A percentile compares a stretch with the other conserved stretches of the same genome.
Conservation (phyloP, 176 grass and related monocot genomes). For the Zizania latifolia region DNA sequence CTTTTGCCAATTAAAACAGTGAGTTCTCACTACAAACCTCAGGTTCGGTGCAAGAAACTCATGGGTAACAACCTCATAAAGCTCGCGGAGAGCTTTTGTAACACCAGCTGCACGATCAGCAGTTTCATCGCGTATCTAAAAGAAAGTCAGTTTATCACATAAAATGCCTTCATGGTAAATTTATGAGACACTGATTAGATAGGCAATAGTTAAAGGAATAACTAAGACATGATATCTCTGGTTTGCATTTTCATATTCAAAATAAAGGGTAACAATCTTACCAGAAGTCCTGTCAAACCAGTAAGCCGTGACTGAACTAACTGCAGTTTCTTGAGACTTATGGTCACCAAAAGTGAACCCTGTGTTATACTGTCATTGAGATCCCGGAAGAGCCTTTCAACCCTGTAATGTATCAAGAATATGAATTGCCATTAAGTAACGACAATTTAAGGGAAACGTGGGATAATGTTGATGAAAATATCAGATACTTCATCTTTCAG, state of each 20-base stretch:
- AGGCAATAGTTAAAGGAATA: constrained; percentile 6
- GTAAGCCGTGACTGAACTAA: constrained; percentile 70
- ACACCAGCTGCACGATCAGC: constrained; percentile 67
- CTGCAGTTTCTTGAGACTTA: constrained; percentile 79
- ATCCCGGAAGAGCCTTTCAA: constrained; percentile 70
- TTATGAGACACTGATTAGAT: not conserved
- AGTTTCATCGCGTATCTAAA: constrained; percentile 79
- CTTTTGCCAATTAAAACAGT: constrained; percentile 5
- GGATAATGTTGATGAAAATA: constrained; percentile 4
- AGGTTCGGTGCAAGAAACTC: constrained; percentile 64
- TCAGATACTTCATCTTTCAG: constrained; percentile 9
- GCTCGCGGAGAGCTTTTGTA: constrained; percentile 66
- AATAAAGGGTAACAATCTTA: constrained; percentile 33
- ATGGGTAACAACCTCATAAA: constrained; percentile 85
- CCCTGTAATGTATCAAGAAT: constrained; percentile 53
- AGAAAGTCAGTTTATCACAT: constrained; percentile 9
- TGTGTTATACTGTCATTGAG: constrained; percentile 59
- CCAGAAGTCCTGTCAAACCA: constrained; percentile 82
- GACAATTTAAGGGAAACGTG: constrained; percentile 2
- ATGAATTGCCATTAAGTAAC: not conserved
- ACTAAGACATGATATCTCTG: not conserved
- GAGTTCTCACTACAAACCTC: constrained; percentile 37
- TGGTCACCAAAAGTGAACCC: constrained; percentile 68
- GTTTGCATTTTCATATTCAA: not conserved
- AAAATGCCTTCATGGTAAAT: not conserved